Percentiles rank a stretch among this genome's conserved stretches.
phyloP scores from a whole-genome alignment of 129 eudicot species.

The Flaveria sonorensis region DNA sequence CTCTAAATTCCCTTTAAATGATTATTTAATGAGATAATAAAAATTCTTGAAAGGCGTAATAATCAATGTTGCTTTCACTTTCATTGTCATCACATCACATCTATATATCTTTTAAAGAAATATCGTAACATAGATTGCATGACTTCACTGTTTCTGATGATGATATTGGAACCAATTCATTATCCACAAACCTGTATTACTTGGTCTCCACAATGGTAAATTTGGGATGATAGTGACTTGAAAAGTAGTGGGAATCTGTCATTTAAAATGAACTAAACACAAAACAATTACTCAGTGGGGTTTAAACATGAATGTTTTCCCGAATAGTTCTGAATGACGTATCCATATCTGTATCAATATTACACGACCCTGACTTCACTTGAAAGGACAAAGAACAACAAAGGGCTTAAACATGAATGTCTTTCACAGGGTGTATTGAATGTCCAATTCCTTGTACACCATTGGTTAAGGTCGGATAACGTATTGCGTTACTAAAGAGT shows the following conservation, averaged over 20 bases:
- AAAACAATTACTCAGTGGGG: not conserved
- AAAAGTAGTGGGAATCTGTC: conserved; percentile 25
- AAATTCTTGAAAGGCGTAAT: not conserved
- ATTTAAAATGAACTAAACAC: not conserved
- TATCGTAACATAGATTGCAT: not conserved
- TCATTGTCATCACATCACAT: not conserved
- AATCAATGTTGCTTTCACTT: conserved; percentile 13
- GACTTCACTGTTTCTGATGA: not conserved
- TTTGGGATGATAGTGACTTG: conserved; percentile 10
- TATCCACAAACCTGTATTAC: conserved; percentile 13
- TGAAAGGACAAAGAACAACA: too few species aligned
- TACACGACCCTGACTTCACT: too few species aligned
- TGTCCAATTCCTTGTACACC: too few species aligned
- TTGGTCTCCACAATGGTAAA: not conserved
- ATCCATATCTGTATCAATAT: too few species aligned
- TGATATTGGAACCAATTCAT: conserved; percentile 14
- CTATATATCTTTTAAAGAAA: not conserved
- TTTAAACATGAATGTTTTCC: too few species aligned
- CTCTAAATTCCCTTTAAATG: not conserved
- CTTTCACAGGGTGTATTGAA: too few species aligned
- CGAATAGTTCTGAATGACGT: too few species aligned
- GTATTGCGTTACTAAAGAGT: too few species aligned
- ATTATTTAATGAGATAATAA: not conserved
- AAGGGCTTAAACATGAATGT: too few species aligned
- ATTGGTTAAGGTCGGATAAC: too few species aligned